Evolutionary conservation across 768 basidiomycete species (phyloP), one percentile per base, ranked within the genome.

Genomic region (Psilocybe tampanensis): DNA sequence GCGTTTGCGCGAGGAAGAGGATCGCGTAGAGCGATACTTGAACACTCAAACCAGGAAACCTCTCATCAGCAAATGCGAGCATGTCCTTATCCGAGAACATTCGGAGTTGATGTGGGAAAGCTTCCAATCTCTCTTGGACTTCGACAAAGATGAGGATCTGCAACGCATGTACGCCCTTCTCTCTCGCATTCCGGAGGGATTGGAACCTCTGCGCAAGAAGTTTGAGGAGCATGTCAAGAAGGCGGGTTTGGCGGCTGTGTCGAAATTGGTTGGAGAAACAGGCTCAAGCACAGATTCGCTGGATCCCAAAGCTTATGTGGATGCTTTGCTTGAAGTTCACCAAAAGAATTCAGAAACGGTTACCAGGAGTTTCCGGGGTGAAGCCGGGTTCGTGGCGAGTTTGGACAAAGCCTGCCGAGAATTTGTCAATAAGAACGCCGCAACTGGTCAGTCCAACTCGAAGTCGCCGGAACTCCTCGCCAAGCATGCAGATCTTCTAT

Each of bases 171-270:
- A 97, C 74, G 80, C 88, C 8, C 78, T 98, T n/a, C 79, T 98
- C 21, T 88, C 90, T 12, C 89, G 95, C 32, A 95, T 98, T 58
- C 85, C 86, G 17, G 88, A 94, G 64, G 96, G 95, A 6, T 77
- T 98, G 55, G 93, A 96, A 64, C 95, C 94, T 0, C 74, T 98
- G 52, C 84, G 94, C 65, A 91, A 90, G 79, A 89, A 86, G 67
- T 99, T 98, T 67, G 95, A 95, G 74, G 89, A 91, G 63, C 95
- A 97, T 71, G 96, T 98, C 68, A 97, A 96, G 82, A 85, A 86
- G 66, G 86, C 92, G 13, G 96, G 96, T 24, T 71, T 92, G 56
- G 83, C 84, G 23, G 90, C 93, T 1, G 89, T 98, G 22, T 84
- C 88, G 45, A 92, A 89, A 68, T 76, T 90, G 73, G 75, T 85